phyloP scores from a whole-genome alignment of 257 asterid species.

The Solanum ossicruentum region DNA sequence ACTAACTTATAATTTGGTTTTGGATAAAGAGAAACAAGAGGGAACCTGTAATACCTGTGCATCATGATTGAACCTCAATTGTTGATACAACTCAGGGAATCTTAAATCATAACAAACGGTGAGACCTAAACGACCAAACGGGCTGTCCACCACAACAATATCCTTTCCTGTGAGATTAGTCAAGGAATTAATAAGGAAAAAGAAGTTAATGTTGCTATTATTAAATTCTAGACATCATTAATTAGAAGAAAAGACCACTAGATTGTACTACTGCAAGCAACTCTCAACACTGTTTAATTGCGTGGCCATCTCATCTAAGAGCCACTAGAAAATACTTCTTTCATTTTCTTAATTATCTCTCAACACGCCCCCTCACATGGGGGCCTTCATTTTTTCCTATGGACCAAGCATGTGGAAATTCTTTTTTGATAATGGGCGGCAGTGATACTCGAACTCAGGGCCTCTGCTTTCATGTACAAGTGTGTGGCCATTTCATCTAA shows the following conservation, averaged over 20 bases:
- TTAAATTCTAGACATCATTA: background rate
- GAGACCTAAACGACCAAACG: constrained; percentile 72
- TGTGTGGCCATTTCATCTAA: background rate
- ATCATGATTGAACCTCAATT: constrained; percentile 59
- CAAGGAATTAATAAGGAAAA: background rate
- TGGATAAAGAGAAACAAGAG: background rate
- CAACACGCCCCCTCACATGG: background rate
- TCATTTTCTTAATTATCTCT: background rate
- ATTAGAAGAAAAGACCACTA: background rate
- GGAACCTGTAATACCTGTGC: constrained; percentile 31
- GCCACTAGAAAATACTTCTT: background rate
- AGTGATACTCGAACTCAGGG: background rate
- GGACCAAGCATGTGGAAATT: background rate
- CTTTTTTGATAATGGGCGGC: background rate
- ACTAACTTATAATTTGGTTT: background rate
- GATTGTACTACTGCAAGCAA: background rate
- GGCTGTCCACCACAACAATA: constrained; percentile 58
- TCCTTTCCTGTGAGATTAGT: constrained; percentile 37
- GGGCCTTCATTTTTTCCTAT: background rate
- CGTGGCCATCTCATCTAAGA: background rate
- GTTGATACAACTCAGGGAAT: constrained; percentile 92
- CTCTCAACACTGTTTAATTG: background rate
- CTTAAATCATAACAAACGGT: constrained; percentile 93
- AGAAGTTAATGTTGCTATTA: background rate
- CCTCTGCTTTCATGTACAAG: background rate